phyloP scores from a whole-genome alignment of 768 basidiomycete genomes.

The Pleurotus cornucopiae region DNA sequence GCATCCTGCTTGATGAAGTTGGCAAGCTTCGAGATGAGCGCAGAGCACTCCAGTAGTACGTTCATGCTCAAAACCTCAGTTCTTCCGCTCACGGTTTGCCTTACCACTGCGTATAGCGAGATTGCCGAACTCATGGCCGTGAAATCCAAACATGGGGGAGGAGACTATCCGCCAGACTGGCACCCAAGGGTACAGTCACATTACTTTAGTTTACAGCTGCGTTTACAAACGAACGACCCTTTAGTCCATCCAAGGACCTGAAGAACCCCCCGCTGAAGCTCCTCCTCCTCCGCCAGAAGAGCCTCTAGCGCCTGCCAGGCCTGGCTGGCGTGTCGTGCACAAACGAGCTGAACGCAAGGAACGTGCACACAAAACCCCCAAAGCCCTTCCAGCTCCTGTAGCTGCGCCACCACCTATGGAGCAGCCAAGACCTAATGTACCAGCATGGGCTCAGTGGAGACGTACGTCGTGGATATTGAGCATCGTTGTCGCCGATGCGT shows the following conservation, averaged over 20 bases:
- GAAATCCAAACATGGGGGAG: slow-evolving; percentile 78
- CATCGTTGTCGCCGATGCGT: not conserved
- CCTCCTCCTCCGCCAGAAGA: slow-evolving; percentile 42
- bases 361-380: slow-evolving; percentile 37
- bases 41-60: slow-evolving; percentile 72
- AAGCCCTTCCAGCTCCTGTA: slow-evolving; percentile 32
- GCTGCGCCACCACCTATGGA: slow-evolving; percentile 41
- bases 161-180: slow-evolving; percentile 77
- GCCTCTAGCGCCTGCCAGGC: slow-evolving; percentile 47
- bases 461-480: slow-evolving; percentile 41
- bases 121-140: slow-evolving; percentile 81
- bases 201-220: slow-evolving; percentile 9
- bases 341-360: slow-evolving; percentile 57
- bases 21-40: slow-evolving; percentile 77
- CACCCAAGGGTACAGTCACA: slow-evolving; percentile 44
- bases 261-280: slow-evolving; percentile 32
- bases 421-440: slow-evolving; percentile 47
- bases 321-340: slow-evolving; percentile 72
- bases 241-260: slow-evolving; percentile 18
- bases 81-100: not conserved
- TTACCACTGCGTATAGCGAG: slow-evolving; percentile 43
- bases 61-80: slow-evolving; percentile 10
- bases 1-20: slow-evolving; percentile 74
- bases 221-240: not conserved
- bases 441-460: slow-evolving; percentile 86